phyloP scores from a whole-genome alignment of 371 early-diverging fungal genomes.

The Rhizopus sp. region DNA sequence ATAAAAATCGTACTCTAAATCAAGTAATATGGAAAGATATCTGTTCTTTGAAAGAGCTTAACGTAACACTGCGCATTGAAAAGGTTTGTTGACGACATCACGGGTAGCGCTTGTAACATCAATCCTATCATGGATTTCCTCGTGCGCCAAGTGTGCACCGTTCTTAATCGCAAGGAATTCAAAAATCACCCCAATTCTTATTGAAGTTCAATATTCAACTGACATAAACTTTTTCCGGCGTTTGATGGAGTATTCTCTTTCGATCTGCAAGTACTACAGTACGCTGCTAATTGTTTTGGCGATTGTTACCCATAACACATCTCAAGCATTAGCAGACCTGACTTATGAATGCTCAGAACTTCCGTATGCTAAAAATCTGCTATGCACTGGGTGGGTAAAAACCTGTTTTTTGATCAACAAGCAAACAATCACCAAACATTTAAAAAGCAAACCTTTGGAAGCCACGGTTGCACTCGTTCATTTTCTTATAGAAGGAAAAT shows the following conservation, averaged over 20 bases:
- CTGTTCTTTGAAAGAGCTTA: no score
- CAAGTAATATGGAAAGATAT: no score
- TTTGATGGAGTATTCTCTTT: conserved; percentile 9
- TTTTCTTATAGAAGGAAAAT: conserved; percentile 20
- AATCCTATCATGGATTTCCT: no score
- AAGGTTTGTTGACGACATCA: no score
- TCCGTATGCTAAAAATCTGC: conserved; percentile 9
- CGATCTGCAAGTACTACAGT: conserved; percentile 7
- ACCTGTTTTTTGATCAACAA: conserved; percentile 18
- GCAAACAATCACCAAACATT: conserved; percentile 13
- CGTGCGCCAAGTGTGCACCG: no score
- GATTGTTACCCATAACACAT: conserved; percentile 6
- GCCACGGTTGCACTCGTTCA: conserved; percentile 22
- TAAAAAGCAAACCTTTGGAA: conserved; percentile 15
- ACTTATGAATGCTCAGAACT: conserved; percentile 8
- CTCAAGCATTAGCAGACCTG: conserved; percentile 10
- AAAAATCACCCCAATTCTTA: conserved; percentile 11
- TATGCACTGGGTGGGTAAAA: conserved; percentile 20
- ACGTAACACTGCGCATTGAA: no score
- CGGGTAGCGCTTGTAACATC: no score
- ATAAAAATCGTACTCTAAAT: no score
- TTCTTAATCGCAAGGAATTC: conserved; percentile 9
- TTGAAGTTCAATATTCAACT: conserved; percentile 14
- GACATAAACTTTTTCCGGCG: conserved; percentile 10
- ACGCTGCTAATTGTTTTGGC: conserved; percentile 3